Evolutionary conservation across 1,139 yeast species (phyloP).

Genomic region (Geotrichum macrosporum): DNA sequence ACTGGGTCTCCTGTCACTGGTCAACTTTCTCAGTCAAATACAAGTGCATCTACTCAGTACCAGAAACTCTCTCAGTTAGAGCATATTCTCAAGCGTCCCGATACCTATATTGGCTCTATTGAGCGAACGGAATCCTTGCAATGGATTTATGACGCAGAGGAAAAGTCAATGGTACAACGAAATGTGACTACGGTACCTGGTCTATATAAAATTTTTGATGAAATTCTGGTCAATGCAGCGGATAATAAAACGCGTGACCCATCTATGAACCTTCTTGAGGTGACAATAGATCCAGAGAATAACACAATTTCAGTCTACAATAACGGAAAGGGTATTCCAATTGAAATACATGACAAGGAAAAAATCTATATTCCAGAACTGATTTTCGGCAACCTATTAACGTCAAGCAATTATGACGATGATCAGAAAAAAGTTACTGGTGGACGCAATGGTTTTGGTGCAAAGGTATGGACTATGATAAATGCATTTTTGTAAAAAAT

Average conservation of each 20-base stretch:
- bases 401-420: constrained; percentile 95
- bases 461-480: constrained; percentile 48
- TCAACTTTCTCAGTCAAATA: constrained; percentile 29
- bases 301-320: constrained; percentile 77
- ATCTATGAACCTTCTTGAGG: constrained; percentile 77
- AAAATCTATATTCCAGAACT: constrained; percentile 91
- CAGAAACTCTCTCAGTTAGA: constrained; percentile 92
- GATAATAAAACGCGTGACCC: constrained; percentile 97
- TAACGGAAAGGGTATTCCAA: constrained; percentile 94
- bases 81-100: constrained; percentile 95
- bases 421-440: constrained; percentile 94
- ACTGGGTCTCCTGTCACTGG: constrained; percentile 14
- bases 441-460: constrained; percentile 98
- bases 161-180: constrained; percentile 60
- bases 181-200: constrained; percentile 89
- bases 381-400: constrained; percentile 90
- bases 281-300: constrained; percentile 68
- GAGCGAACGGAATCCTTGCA: constrained; percentile 73
- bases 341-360: constrained; percentile 89
- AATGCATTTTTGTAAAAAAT: constrained; percentile 21
- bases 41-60: constrained; percentile 70
- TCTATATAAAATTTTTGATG: constrained; percentile 92
- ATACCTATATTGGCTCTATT: constrained; percentile 93
- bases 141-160: constrained; percentile 77
- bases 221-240: constrained; percentile 95